Conservation (phyloP, 2,329 filamentous ascomycete species). For the Clarireedia monteithiana region DNA sequence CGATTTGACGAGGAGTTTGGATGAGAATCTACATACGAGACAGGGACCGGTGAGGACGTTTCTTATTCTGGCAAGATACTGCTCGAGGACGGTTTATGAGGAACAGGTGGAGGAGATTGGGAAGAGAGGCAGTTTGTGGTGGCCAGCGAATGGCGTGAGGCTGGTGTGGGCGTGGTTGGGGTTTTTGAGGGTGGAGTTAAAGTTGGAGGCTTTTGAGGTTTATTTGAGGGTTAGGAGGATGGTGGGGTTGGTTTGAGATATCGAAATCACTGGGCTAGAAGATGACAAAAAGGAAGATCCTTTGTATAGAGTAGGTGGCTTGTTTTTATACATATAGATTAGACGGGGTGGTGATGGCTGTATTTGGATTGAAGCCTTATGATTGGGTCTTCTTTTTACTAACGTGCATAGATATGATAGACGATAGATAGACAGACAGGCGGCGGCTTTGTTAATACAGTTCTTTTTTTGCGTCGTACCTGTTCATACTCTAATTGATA, state of each 20-base stretch:
- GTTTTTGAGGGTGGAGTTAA: constrained; percentile 52
- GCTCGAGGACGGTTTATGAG: constrained; percentile 56
- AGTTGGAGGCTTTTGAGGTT: constrained; percentile 55
- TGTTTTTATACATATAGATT: too few relatives aligned
- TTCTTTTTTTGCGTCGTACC: too few relatives aligned
- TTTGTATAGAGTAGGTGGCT: too few relatives aligned
- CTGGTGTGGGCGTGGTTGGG: constrained; percentile 50
- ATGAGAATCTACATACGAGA: constrained; percentile 78
- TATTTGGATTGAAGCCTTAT: too few relatives aligned
- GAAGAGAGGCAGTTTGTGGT: constrained; percentile 45
- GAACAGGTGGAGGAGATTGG: constrained; percentile 55
- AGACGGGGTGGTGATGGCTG: too few relatives aligned
- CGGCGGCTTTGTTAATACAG: too few relatives aligned
- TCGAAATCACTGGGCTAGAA: too few relatives aligned
- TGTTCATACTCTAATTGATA: too few relatives aligned
- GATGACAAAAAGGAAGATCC: too few relatives aligned
- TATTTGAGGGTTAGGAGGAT: constrained; percentile 49
- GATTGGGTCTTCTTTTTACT: too few relatives aligned
- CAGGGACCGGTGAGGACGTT: constrained; percentile 58
- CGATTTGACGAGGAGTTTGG: constrained; percentile 85
- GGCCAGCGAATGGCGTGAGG: constrained; percentile 48
- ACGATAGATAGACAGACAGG: too few relatives aligned
- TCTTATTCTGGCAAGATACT: constrained; percentile 62
- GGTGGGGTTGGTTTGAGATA: constrained; percentile 21
- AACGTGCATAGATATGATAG: too few relatives aligned